A percentile compares a stretch with the other conserved stretches of the same genome.
phyloP scores from a whole-genome alignment of 2,329 filamentous ascomycete genomes.

The Clonostachys sp. region DNA sequence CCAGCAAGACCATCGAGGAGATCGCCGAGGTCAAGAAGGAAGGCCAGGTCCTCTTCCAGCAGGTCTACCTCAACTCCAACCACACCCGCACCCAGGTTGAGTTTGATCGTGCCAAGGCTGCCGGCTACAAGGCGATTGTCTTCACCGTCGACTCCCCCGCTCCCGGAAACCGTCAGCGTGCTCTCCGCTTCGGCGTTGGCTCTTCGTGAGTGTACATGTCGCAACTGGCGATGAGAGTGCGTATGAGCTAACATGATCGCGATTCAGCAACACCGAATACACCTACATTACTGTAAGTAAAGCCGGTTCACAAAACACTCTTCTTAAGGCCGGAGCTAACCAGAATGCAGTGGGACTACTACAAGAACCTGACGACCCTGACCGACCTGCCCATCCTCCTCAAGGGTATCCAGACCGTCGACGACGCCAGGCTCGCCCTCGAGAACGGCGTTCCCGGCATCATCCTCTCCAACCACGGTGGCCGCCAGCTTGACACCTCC shows the following conservation, averaged over 20 bases:
- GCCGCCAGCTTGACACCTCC: conserved; percentile 31
- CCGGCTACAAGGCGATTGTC: conserved; percentile 27
- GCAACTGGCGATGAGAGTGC: background rate
- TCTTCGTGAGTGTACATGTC: conserved; percentile 15
- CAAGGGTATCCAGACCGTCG: conserved; percentile 31
- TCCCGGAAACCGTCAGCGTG: conserved; percentile 31
- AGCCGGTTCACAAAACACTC: background rate
- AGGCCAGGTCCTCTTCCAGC: conserved; percentile 31
- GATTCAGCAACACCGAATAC: conserved; percentile 11
- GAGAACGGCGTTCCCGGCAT: conserved; percentile 24
- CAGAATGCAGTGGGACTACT: conserved; percentile 22
- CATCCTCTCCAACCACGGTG: conserved; percentile 36
- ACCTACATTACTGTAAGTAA: background rate
- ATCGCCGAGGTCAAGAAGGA: conserved; percentile 27
- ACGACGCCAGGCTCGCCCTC: conserved; percentile 23
- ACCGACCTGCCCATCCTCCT: conserved; percentile 31
- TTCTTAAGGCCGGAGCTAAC: background rate
- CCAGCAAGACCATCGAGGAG: conserved; percentile 25
- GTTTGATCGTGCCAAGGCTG: conserved; percentile 20
- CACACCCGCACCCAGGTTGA: conserved; percentile 22
- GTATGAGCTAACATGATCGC: conserved; percentile 31
- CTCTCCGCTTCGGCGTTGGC: conserved; percentile 28
- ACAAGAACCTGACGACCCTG: conserved; percentile 24
- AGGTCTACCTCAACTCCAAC: conserved; percentile 24
- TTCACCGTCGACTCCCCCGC: conserved; percentile 33